Evolutionary conservation across 2,329 filamentous ascomycete genomes (phyloP), one percentile per base, ranked within the genome.

Genomic region (Xylariaceae sp.): DNA sequence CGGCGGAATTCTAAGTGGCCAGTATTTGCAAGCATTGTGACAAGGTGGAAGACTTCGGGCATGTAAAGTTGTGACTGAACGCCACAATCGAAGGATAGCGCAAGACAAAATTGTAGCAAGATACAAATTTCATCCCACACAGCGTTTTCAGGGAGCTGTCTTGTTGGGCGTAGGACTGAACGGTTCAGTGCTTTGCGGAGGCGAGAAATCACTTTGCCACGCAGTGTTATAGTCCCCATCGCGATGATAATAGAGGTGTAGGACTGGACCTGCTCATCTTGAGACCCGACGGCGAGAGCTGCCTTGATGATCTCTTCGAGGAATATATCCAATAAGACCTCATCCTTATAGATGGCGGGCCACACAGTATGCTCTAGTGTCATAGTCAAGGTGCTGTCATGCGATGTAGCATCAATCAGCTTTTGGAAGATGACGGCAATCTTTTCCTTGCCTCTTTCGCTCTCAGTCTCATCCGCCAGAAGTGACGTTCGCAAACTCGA

Each of bases 101-200:
- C 80, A 13, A 87, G 71, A 55, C 83, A 87, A 57, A 88, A 84
- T 42, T 84, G 81, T 45, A 88, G 72, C 31, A 88, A 71, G 42
- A 87, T 76, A 63, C 84, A 86, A 28, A 88, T 82, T 66, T 88
- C 85, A n/a, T 76, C 71, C 85, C 85, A 88, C 9, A 87, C 83
- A 2, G 78, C 75, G 58, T 88, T 88, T 53, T 88, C 85, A 9
- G 83, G 80, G 1, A 88, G 72, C 47, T 80, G 74, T 58, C 81
- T 81, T 1, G 84, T 87, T n/a, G 84, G 83, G 36, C 84, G 77
- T 47, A 87, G 71, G 1, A 84, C 87, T 6, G 84, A 86, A 52
- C 84, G 77, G 60, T 87, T 87, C 43, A 88, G 71, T 2, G 83
- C 82, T 67, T 87, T 88, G 42, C 85, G 78, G 39, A 88, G 74